phyloP scores from a whole-genome alignment of 2,329 filamentous ascomycete genomes.

The Aspergillus quadricinctus region DNA sequence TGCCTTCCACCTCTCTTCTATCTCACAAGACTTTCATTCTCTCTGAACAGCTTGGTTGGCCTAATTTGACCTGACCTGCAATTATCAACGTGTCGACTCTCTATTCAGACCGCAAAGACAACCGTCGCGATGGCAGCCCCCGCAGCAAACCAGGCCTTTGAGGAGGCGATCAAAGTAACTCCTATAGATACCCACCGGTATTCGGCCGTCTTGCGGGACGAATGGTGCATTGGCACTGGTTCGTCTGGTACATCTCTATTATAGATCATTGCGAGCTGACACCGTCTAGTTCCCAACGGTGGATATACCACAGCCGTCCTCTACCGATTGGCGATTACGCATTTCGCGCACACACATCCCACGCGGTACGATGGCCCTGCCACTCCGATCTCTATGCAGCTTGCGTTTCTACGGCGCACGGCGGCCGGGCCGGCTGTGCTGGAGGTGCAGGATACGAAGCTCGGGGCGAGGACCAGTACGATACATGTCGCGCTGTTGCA shows the following conservation, averaged over 20 bases:
- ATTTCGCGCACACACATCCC: conserved; percentile 57
- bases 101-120: neutral
- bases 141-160: conserved; percentile 27
- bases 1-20: neutral
- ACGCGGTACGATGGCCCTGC: conserved; percentile 47
- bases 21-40: neutral
- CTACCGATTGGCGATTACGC: conserved; percentile 54
- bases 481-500: conserved; percentile 57
- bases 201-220: conserved; percentile 49
- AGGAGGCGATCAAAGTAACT: conserved; percentile 35
- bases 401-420: conserved; percentile 63
- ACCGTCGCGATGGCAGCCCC: neutral
- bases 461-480: conserved; percentile 60
- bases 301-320: conserved; percentile 64
- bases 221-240: conserved; percentile 65
- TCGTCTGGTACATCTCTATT: conserved; percentile 12
- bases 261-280: conserved; percentile 3
- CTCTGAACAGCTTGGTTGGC: neutral
- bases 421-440: conserved; percentile 54
- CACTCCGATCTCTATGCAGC: conserved; percentile 60
- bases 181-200: conserved; percentile 53
- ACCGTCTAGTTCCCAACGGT: conserved; percentile 60
- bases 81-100: neutral
- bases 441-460: conserved; percentile 58
- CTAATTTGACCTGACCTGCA: neutral